These are phyloP conservation scores for Clathrospora elynae DNA, from an alignment of 2,329 filamentous ascomycete species.

Conservation along the genomic window DNA sequence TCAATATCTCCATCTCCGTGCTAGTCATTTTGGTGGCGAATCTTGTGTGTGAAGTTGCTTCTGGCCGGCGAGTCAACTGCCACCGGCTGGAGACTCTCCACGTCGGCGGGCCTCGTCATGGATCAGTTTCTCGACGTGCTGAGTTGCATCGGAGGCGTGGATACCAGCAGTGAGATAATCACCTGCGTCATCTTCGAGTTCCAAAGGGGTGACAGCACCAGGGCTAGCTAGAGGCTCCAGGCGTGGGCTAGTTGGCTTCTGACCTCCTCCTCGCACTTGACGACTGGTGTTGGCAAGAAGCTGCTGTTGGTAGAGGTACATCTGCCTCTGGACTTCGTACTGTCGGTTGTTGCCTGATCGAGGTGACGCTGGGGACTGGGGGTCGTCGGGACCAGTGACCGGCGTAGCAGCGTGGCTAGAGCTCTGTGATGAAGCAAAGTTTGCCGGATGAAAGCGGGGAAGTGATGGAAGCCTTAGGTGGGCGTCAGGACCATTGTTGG, in stretches of 20 bases:
- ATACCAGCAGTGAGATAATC: constrained; percentile 55
- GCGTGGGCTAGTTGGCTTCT: constrained; percentile 55
- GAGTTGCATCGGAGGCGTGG: constrained; percentile 44
- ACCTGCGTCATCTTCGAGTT: constrained; percentile 52
- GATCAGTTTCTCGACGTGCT: constrained; percentile 55
- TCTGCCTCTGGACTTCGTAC: constrained; percentile 56
- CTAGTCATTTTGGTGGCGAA: constrained; percentile 4
- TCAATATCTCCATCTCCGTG: constrained; percentile 4
- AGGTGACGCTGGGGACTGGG: constrained; percentile 53
- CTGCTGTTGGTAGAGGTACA: constrained; percentile 57
- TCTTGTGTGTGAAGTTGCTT: constrained; percentile 5
- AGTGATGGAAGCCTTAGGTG: constrained; percentile 55
- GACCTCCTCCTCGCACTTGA: constrained; percentile 28
- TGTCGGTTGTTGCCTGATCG: constrained; percentile 49
- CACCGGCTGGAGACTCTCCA: constrained; percentile 41
- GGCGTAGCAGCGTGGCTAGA: constrained; percentile 48
- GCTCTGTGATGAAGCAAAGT: constrained; percentile 52
- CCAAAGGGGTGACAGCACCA: constrained; percentile 59
- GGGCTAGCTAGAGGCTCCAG: constrained; percentile 57
- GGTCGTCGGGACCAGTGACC: constrained; percentile 47
- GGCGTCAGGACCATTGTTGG: constrained; percentile 40
- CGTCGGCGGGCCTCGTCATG: constrained; percentile 51
- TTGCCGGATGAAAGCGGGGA: constrained; percentile 59
- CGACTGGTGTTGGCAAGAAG: constrained; percentile 41
- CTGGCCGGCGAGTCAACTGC: constrained; percentile 38